Percentiles rank a stretch among this genome's conserved stretches.
Conservation (phyloP, 768 basidiomycete genomes). For the Naematelia aurantialba region DNA sequence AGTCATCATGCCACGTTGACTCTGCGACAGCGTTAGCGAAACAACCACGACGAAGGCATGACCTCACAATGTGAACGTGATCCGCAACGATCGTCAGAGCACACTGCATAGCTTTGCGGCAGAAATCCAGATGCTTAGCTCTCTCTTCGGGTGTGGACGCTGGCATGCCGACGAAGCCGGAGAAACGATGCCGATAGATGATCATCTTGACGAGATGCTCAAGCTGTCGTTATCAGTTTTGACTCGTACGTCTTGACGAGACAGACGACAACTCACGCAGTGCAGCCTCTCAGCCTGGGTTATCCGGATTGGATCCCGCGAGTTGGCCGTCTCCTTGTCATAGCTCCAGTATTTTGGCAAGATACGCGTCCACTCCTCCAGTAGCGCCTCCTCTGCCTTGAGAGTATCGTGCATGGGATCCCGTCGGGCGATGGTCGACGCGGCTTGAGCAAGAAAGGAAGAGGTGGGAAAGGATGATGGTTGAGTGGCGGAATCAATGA, state of each 20-base stretch:
- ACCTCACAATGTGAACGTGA: slow-evolving; percentile 72
- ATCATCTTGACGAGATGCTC: slow-evolving; percentile 83
- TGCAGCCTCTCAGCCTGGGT: slow-evolving; percentile 84
- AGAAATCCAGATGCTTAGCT: slow-evolving; percentile 51
- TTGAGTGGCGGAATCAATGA: slow-evolving; percentile 66
- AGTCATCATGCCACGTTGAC: slow-evolving; percentile 80
- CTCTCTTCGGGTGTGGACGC: slow-evolving; percentile 61
- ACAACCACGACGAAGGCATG: not conserved
- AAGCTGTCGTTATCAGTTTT: slow-evolving; percentile 49
- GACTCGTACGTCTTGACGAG: no score
- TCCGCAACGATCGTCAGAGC: slow-evolving; percentile 78
- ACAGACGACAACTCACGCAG: slow-evolving; percentile 55
- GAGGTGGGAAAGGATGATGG: slow-evolving; percentile 65
- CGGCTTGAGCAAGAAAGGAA: slow-evolving; percentile 73
- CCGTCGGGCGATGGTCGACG: slow-evolving; percentile 62
- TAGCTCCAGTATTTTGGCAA: slow-evolving; percentile 77
- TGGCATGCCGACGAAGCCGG: slow-evolving; percentile 47
- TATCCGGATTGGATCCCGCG: slow-evolving; percentile 79
- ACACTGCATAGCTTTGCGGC: slow-evolving; percentile 65
- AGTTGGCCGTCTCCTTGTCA: slow-evolving; percentile 71
- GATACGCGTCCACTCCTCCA: slow-evolving; percentile 72
- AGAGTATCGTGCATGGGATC: slow-evolving; percentile 44
- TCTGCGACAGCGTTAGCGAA: slow-evolving; percentile 23
- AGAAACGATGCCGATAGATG: slow-evolving; percentile 77
- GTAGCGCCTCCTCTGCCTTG: slow-evolving; percentile 68